phyloP scores from a whole-genome alignment of 106 monocot genomes.

The Dioscorea zingiberensis region DNA sequence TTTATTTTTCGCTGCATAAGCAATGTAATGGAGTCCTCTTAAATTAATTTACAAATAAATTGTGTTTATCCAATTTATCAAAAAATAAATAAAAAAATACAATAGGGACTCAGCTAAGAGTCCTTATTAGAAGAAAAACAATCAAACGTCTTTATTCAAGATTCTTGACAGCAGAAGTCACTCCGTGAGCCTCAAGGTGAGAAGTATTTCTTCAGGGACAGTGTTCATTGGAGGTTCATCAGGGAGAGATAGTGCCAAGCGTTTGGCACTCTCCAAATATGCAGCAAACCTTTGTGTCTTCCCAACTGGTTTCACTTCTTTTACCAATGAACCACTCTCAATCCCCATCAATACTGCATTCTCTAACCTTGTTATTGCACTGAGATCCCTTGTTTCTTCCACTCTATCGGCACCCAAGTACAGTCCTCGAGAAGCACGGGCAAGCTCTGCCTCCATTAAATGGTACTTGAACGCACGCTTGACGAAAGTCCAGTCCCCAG shows the following conservation, averaged over 20 bases:
- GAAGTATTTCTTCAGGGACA: constrained; percentile 6
- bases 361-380: too few relatives aligned
- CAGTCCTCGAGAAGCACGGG: not conserved
- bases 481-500: constrained; percentile 26
- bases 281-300: not conserved
- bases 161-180: not conserved
- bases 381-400: not conserved
- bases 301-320: not conserved
- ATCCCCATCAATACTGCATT: too few relatives aligned
- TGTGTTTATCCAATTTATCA: too few relatives aligned
- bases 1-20: too few relatives aligned
- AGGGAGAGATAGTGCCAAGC: constrained; percentile 13
- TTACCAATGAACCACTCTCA: too few relatives aligned
- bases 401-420: not conserved
- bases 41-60: too few relatives aligned
- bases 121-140: too few relatives aligned
- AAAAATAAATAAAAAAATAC: too few relatives aligned
- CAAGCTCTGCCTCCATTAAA: constrained; percentile 1
- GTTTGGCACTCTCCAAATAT: constrained; percentile 17
- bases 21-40: too few relatives aligned
- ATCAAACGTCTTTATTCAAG: not conserved
- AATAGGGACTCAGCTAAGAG: too few relatives aligned
- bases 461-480: constrained; percentile 14
- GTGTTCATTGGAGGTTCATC: not conserved
- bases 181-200: not conserved